phyloP scores from a whole-genome alignment of 192 early-diverging fungal genomes.

The Coemansia sp. region DNA sequence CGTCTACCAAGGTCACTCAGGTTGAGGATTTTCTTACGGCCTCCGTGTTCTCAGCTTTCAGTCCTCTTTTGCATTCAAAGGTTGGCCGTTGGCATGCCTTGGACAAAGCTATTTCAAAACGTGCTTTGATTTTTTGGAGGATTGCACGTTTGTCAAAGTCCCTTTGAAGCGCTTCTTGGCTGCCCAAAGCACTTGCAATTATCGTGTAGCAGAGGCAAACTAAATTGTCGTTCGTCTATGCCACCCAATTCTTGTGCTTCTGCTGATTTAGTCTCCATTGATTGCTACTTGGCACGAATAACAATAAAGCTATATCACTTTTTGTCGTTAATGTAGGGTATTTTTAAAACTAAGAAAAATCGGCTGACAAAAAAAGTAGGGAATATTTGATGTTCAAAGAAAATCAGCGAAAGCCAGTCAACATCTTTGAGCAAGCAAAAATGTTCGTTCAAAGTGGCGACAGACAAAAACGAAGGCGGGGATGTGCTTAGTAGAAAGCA shows the following conservation, averaged over 20 bases:
- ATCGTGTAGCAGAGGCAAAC: not conserved
- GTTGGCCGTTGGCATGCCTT: not conserved
- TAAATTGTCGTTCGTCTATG: not conserved
- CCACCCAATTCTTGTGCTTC: not conserved
- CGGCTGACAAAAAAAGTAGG: not conserved
- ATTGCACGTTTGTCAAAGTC: not conserved
- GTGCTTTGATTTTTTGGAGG: not conserved
- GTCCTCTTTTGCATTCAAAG: not conserved
- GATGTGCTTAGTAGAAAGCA: not conserved
- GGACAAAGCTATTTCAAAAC: not conserved
- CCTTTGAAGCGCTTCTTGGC: not conserved
- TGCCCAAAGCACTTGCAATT: not conserved
- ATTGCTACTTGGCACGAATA: not conserved
- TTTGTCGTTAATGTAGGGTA: not conserved
- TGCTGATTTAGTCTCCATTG: not conserved
- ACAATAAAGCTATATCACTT: not conserved
- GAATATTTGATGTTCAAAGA: not conserved
- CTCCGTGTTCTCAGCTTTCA: not conserved
- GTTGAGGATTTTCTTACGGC: not conserved
- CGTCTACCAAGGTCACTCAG: not conserved
- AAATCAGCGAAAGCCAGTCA: not conserved
- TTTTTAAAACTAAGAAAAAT: not conserved
- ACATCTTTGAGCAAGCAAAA: not conserved
- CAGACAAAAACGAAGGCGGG: not conserved
- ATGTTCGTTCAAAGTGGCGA: not conserved